Base-by-base conservation (phyloP, 2,329 filamentous ascomycete species). In the Cercospora sp. region DNA sequence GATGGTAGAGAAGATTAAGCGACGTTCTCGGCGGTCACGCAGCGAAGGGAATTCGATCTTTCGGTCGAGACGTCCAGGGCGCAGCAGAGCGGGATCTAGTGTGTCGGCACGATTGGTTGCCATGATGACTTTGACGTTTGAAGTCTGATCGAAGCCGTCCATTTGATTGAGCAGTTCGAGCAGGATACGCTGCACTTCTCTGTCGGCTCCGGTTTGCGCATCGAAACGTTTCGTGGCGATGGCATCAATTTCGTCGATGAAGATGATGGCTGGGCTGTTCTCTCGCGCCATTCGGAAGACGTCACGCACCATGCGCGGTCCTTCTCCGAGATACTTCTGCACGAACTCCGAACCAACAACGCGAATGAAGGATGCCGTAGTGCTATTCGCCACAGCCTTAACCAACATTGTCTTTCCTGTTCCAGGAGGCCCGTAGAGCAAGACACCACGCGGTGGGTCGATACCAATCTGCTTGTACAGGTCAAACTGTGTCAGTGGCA, bases 71-170 rank as follows among this genome's bases (percentile, higher is more conserved):
- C 95, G 93, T 73, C 95, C 95, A 33, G 95, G 95, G 76, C 95
- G 93, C 69, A 99, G 88, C 70, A 99, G 87, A 51, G 95, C 95
- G 16, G 95, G 95, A 79, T 99, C 95, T 72, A 99, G 87, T 6
- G 95, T 99, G 81, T 98, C 95, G 73, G 95, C 94, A 79, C 95
- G 91, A 85, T 99, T 99, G 74, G 95, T 99, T 73, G 95, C 95
- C 95, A 99, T 99, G 84, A 99, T 99, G 79, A 99, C 95, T 85
- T 99, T 99, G 82, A 99, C 95, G 81, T 99, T 99, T 80, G 93
- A 92, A 0, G 93, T 97, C 82, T 99, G 95, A 81, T 99, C 95
- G 84, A 99, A 99, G 73, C 95, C 95, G 80, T 99, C 95, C 95
- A 99, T 99, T 83, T 99, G 95, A 84, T 99, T 99, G 72, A 99